phyloP scores from a whole-genome alignment of 495 filamentous ascomycete species.

The Xylaria telfairii region DNA sequence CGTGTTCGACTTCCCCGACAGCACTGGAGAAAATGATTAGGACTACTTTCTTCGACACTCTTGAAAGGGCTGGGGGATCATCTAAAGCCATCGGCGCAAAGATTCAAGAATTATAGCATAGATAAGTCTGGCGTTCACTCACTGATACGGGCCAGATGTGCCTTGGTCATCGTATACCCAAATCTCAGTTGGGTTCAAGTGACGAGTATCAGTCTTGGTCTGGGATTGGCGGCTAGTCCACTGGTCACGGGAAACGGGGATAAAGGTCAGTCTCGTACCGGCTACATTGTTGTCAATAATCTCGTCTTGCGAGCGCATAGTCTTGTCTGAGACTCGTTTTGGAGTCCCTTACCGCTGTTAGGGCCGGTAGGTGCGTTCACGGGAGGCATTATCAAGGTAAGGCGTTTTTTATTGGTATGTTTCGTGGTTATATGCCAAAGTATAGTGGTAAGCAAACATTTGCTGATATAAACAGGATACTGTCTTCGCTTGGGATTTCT shows the following conservation, averaged over 20 bases:
- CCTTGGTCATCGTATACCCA: conserved; percentile 5
- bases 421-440: not conserved
- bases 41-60: not conserved
- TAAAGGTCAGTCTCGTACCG: not conserved
- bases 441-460: not conserved
- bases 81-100: not conserved
- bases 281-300: not conserved
- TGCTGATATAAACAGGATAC: not conserved
- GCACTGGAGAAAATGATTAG: conserved; percentile 3
- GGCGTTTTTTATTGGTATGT: not conserved
- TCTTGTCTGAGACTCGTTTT: not conserved
- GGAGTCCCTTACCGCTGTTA: not conserved
- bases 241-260: conserved; percentile 5
- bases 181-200: conserved; percentile 3
- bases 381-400: not conserved
- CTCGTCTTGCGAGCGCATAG: not conserved
- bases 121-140: not conserved
- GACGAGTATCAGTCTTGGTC: not conserved
- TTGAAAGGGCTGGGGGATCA: not conserved
- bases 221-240: not conserved
- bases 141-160: conserved; percentile 3
- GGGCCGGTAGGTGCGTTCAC: not conserved
- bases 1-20: not conserved
- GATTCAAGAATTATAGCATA: too few relatives aligned
- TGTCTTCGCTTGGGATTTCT: not conserved